Percentiles rank a stretch among this genome's conserved stretches.
Evolutionary conservation across 2,329 filamentous ascomycete genomes (phyloP).

Genomic region (Penicillium sp.): DNA sequence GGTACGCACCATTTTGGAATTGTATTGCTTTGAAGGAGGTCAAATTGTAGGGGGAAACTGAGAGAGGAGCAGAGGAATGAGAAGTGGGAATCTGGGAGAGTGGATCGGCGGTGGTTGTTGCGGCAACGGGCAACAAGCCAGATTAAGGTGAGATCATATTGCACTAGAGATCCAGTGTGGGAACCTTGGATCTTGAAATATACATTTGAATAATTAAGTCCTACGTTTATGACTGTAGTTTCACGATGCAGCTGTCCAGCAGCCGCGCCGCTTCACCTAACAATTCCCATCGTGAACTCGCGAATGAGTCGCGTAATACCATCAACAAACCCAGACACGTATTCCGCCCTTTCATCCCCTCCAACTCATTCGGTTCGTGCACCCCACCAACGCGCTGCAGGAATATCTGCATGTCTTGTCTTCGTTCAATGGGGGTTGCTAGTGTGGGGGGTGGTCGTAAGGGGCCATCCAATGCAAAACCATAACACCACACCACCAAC

Average conservation of each 20-base stretch:
- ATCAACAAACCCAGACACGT: constrained; percentile 78
- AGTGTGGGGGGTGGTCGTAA: constrained; percentile 57
- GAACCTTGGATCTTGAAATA: background rate
- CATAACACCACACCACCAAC: constrained; percentile 93
- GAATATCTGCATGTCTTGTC: constrained; percentile 77
- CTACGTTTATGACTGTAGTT: constrained; percentile 40
- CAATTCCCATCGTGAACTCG: constrained; percentile 84
- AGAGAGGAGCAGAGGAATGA: background rate
- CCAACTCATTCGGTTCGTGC: constrained; percentile 73
- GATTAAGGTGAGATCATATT: background rate
- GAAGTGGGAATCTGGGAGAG: constrained; percentile 8
- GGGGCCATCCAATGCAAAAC: constrained; percentile 83
- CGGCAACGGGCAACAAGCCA: constrained; percentile 17
- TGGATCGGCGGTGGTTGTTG: constrained; percentile 23
- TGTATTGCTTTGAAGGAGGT: background rate
- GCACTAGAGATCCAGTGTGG: background rate
- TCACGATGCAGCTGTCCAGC: constrained; percentile 76
- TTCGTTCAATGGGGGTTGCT: constrained; percentile 63
- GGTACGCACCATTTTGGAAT: constrained; percentile 15
- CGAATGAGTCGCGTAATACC: constrained; percentile 78
- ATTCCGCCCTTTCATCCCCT: constrained; percentile 73
- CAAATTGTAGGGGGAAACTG: background rate
- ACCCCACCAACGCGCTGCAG: constrained; percentile 72
- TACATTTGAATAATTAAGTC: background rate
- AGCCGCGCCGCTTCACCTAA: constrained; percentile 82